Base-by-base conservation (phyloP, 768 basidiomycete species). In the Russula lepida region DNA sequence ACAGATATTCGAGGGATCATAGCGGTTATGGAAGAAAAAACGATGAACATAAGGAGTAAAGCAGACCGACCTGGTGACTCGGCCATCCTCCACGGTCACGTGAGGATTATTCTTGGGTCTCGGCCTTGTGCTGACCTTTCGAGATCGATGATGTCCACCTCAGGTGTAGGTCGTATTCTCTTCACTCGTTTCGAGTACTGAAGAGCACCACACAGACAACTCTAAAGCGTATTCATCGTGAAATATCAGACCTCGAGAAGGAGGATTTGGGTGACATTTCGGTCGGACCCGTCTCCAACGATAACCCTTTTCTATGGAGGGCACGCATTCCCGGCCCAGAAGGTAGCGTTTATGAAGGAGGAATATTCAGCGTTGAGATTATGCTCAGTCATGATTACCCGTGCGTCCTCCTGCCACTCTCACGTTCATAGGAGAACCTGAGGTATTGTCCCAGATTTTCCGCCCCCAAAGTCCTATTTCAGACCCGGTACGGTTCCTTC, bases 331-430 rank as follows among this genome's bases (percentile, higher is more conserved):
- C 89, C 8, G 91, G 91, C 0, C 91, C 91, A 1, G 81, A 88
- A 67, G 90, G 88, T 19, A 90, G 88, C 62, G 79, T 85, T 0
- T 93, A 92, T 66, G 89, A 92, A 68, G 86, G 87, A 0, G 91
- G 89, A 1, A 72, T 85, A 17, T 92, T 90, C 68, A 72, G 83
- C 39, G 75, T 90, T 12, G 83, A 86, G 48, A 81, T 93, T 15
- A 70, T 74, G 8, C 77, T 94, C 15, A 79, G 84, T 2, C 64
- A 74, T 2, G 91, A 94, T 74, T 94, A 94, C 70, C 91, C 91
- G 89, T 91, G 69, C 64, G 84, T 64, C 4, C 47, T 11, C 37
- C 28, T 61, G 58, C 15, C 37, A 4, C 25, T 43, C 17, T n/a
- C 13, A 58, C 52, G 59, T 17, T 50, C 13, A 28, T 32, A 17